These are phyloP conservation scores for Alternaria arbusti DNA, from an alignment of 2,329 filamentous ascomycete genomes.

Conservation along the genomic window DNA sequence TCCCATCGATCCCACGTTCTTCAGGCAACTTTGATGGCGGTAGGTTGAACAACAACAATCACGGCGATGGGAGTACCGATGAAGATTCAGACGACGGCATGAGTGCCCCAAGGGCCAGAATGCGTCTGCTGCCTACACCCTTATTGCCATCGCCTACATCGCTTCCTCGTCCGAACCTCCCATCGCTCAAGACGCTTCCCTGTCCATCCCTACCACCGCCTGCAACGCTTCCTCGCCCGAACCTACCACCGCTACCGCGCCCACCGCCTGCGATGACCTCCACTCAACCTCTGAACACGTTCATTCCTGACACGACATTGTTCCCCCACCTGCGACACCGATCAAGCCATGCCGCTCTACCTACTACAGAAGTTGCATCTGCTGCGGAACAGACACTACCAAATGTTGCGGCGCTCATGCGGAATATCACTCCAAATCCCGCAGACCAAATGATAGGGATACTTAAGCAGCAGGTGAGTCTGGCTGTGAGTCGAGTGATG, in stretches of 20 bases:
- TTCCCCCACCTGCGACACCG: background rate
- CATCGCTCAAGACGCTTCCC: background rate
- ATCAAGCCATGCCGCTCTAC: background rate
- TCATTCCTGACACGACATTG: background rate
- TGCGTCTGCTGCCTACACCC: background rate
- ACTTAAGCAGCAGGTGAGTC: conserved; percentile 7
- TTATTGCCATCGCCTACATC: background rate
- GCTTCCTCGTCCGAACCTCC: background rate
- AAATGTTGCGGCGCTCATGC: conserved; percentile 16
- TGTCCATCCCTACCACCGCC: background rate
- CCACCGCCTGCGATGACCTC: background rate
- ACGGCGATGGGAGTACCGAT: conserved; percentile 1
- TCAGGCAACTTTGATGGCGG: background rate
- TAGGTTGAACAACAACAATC: background rate
- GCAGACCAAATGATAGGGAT: conserved; percentile 10
- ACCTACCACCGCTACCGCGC: background rate
- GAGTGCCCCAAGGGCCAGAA: background rate
- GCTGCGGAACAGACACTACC: background rate
- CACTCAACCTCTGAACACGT: background rate
- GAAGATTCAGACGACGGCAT: conserved; percentile 7
- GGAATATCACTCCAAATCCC: conserved; percentile 11
- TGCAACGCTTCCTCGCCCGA: background rate
- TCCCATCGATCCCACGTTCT: background rate
- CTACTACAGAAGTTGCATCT: background rate
- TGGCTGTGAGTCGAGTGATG: background rate